These are phyloP conservation scores for Naegleria fowleri DNA, from an alignment of 208 protist genomes.

Conservation along the genomic window DNA sequence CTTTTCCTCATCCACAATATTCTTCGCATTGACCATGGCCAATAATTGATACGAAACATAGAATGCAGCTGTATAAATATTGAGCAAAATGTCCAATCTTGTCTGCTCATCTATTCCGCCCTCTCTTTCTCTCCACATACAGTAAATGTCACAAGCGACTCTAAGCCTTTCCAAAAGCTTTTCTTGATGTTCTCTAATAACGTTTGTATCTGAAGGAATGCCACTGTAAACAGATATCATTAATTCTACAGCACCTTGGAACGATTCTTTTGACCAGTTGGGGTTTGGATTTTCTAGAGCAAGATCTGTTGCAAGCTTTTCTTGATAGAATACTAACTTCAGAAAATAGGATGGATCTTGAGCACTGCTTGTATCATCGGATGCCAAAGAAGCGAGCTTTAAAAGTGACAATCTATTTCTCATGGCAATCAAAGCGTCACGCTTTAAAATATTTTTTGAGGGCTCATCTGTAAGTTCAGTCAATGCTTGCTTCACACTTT, in stretches of 20 bases:
- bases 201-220: background rate
- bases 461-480: background rate
- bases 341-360: background rate
- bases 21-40: background rate
- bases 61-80: background rate
- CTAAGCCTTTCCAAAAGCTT: background rate
- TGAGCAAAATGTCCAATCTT: background rate
- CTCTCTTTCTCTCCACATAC: background rate
- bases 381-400: background rate
- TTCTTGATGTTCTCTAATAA: background rate
- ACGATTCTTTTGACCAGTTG: background rate
- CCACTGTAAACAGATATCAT: background rate
- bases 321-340: background rate
- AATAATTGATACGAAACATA: background rate
- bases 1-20: background rate
- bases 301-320: background rate
- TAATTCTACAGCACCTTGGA: background rate
- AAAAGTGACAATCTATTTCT: background rate
- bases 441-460: background rate
- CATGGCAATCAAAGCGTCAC: background rate
- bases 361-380: background rate
- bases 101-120: background rate
- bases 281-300: background rate
- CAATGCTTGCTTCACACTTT: background rate
- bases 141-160: background rate